Evolutionary conservation across 352 stramenopile species (phyloP), one percentile per base, ranked within the genome.

Genomic region (Phytophthora palmivora): DNA sequence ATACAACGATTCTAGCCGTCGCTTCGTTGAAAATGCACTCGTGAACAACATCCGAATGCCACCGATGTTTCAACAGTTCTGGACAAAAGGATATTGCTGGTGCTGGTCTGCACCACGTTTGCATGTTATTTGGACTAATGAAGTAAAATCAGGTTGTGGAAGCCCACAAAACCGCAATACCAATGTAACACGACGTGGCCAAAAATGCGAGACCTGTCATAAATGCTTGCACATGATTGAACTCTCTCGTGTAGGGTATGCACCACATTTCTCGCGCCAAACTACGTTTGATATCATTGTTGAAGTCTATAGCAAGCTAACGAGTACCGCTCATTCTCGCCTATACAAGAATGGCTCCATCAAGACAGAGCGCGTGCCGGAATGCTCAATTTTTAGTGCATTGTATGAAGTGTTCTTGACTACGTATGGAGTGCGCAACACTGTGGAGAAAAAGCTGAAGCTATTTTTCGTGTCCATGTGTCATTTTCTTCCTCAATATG

Each of bases 391-490:
- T 7, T 81, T 89, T 50, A 57, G 54, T 0, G 71, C 72, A 0
- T 52, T 92, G 2, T 70, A 76, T 30, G 49, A 70, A 3, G 45
- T 90, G 6, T 87, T 92, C 22, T 57, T 72, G 39, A 46, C 63
- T 28, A 71, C 64, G 12, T 92, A 84, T 36, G 84, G 84, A 0
- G 74, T 89, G 52, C 78, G 74, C 12, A 55, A 64, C 15, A 55
- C 84, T 18, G 76, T 84, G 4, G 73, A 92, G 51, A 56, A 59
- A 21, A 92, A 90, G 50, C 38, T 92, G 47, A 91, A 89, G 63
- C 55, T 78, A 16, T 68, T 92, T 33, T 63, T 89, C 15, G 58
- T 91, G 7, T 88, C 81, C 2, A 79, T 84, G 63, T 85, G 71
- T 8, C 74, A 89, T 30, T 84, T 66, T 19, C 46, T 89, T 2